Conservation (phyloP, 768 basidiomycete species). For the Pisolithus sp. region DNA sequence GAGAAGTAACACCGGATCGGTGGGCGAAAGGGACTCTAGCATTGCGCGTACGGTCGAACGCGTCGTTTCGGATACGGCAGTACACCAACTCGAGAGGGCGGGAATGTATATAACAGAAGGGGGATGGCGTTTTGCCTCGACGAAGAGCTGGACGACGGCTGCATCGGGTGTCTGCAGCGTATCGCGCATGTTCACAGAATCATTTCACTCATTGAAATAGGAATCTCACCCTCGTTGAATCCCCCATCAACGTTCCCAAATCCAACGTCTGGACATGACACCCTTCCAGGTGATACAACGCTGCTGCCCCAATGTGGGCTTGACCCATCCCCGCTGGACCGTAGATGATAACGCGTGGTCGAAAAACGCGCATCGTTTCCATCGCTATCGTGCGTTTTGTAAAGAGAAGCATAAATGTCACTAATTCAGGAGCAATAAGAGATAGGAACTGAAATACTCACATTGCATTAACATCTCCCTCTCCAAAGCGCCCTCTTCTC, state of each 20-base stretch:
- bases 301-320: slow-evolving; percentile 80
- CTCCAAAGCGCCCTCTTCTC: slow-evolving; percentile 78
- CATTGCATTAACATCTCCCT: slow-evolving; percentile 85
- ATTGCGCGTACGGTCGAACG: slow-evolving; percentile 82
- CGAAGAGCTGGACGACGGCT: slow-evolving; percentile 88
- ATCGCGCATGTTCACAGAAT: neutral
- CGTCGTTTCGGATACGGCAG: slow-evolving; percentile 77
- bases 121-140: slow-evolving; percentile 95
- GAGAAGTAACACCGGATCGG: slow-evolving; percentile 89
- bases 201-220: neutral
- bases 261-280: slow-evolving; percentile 94
- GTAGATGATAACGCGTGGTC: slow-evolving; percentile 80
- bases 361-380: slow-evolving; percentile 85
- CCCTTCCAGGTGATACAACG: slow-evolving; percentile 90
- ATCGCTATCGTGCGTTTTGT: slow-evolving; percentile 49
- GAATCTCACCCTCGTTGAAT: slow-evolving; percentile 73
- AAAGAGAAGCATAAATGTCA: neutral
- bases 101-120: slow-evolving; percentile 96
- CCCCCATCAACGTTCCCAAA: slow-evolving; percentile 79
- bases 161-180: slow-evolving; percentile 73
- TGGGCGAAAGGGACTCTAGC: slow-evolving; percentile 85
- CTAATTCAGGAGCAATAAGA: neutral
- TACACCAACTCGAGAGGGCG: slow-evolving; percentile 78
- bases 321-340: slow-evolving; percentile 89
- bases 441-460: slow-evolving; percentile 29